A percentile compares a stretch with the other conserved stretches of the same genome.
phyloP scores from a whole-genome alignment of 2,329 filamentous ascomycete genomes.

The Emydomyces testavorans region DNA sequence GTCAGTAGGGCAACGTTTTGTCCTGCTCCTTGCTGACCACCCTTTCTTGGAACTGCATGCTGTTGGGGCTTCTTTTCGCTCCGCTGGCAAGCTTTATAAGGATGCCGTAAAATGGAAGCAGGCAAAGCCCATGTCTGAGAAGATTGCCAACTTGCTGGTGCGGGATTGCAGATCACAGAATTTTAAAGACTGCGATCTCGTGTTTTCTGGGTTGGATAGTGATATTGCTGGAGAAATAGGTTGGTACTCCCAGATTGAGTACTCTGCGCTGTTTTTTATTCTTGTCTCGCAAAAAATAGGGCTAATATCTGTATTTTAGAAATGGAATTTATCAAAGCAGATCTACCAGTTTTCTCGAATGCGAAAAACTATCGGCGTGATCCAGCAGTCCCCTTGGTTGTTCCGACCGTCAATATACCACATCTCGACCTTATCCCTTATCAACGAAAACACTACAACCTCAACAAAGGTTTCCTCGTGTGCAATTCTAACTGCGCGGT shows the following conservation, averaged over 20 bases:
- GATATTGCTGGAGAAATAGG: conserved; percentile 87
- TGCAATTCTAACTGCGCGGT: conserved; percentile 99
- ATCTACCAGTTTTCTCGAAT: conserved; percentile 91
- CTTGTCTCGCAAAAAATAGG: background rate
- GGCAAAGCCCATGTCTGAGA: conserved; percentile 63
- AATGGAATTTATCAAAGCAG: conserved; percentile 76
- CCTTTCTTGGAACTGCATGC: conserved; percentile 78
- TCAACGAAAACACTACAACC: conserved; percentile 60
- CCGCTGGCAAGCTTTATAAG: conserved; percentile 85
- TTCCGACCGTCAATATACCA: conserved; percentile 83
- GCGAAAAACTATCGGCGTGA: conserved; percentile 94
- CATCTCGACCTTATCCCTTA: conserved; percentile 84
- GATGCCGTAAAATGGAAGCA: conserved; percentile 96
- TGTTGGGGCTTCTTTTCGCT: conserved; percentile 77
- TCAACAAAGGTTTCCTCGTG: conserved; percentile 80
- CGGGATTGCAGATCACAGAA: conserved; percentile 71
- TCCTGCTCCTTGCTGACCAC: conserved; percentile 79
- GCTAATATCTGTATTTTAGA: conserved; percentile 41
- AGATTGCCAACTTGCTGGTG: conserved; percentile 67
- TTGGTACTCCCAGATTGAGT: conserved; percentile 35
- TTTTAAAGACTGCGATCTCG: conserved; percentile 80
- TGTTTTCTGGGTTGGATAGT: conserved; percentile 86
- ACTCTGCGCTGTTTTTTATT: background rate
- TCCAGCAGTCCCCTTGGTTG: conserved; percentile 80
- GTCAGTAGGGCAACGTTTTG: conserved; percentile 90